phyloP scores from a whole-genome alignment of 768 basidiomycete genomes.

The Neoboletus magnificus region DNA sequence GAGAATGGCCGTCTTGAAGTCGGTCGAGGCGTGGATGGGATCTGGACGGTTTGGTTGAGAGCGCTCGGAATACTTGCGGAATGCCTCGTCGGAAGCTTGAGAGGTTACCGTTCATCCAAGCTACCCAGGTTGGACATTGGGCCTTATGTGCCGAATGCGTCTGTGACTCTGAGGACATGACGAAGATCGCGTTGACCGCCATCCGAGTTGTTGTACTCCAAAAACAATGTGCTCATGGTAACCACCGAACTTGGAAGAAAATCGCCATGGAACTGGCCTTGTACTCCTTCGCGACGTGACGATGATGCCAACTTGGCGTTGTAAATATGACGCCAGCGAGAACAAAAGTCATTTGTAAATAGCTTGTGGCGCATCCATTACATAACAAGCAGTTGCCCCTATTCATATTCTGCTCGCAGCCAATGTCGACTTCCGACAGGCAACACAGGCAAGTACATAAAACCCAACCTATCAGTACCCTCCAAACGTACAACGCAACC shows the following conservation, averaged over 20 bases:
- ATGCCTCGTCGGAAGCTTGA: too few species aligned
- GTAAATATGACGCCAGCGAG: too few species aligned
- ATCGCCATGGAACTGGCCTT: background rate
- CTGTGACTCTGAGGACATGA: background rate
- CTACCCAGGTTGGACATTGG: too few species aligned
- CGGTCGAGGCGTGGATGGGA: background rate
- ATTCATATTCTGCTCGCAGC: too few species aligned
- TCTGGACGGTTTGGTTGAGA: background rate
- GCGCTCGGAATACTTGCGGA: too few species aligned
- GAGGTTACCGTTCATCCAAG: background rate
- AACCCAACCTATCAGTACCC: too few species aligned
- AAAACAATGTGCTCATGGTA: conserved; percentile 14
- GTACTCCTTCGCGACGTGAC: background rate
- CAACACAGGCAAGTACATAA: too few species aligned
- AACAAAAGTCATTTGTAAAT: too few species aligned
- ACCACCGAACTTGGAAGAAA: background rate
- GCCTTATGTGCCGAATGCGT: background rate
- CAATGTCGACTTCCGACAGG: too few species aligned
- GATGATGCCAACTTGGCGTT: background rate
- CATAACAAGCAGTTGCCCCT: too few species aligned
- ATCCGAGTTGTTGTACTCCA: conserved; percentile 3
- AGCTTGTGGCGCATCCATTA: too few species aligned
- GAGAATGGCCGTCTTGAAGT: background rate
- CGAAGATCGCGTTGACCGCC: background rate
- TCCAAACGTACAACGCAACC: too few species aligned